Conservation (phyloP, 2,329 filamentous ascomycete genomes). For the Phialophora chinensis region DNA sequence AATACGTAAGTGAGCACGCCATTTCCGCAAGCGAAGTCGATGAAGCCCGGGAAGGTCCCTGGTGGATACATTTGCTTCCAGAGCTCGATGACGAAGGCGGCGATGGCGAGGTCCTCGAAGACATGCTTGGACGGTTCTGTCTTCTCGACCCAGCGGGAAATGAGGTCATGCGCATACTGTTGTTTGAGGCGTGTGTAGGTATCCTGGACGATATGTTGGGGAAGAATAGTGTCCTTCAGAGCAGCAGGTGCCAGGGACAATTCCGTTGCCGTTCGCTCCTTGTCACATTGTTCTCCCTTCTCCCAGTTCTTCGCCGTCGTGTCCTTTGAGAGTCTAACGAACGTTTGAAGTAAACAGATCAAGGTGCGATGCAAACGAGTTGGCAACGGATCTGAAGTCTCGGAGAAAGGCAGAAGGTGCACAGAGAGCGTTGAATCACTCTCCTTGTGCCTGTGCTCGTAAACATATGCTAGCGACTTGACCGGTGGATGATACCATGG, state of each 20-base stretch:
- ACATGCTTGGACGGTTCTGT: slow-evolving; percentile 92
- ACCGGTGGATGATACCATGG: slow-evolving; percentile 90
- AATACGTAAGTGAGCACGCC: slow-evolving; percentile 87
- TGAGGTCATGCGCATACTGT: slow-evolving; percentile 74
- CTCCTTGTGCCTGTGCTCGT: slow-evolving; percentile 43
- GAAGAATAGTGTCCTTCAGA: slow-evolving; percentile 79
- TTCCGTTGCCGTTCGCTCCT: slow-evolving; percentile 71
- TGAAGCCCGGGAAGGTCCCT: slow-evolving; percentile 78
- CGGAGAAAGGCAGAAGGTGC: slow-evolving; percentile 58
- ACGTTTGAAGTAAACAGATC: slow-evolving; percentile 46
- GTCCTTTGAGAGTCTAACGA: slow-evolving; percentile 45
- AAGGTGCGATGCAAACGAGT: slow-evolving; percentile 49
- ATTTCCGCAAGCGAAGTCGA: slow-evolving; percentile 96
- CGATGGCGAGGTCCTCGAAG: slow-evolving; percentile 90
- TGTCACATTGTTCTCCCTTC: slow-evolving; percentile 49
- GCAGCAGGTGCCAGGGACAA: slow-evolving; percentile 79
- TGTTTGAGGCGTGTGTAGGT: slow-evolving; percentile 81
- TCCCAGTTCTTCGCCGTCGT: slow-evolving; percentile 1
- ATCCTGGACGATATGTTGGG: slow-evolving; percentile 78
- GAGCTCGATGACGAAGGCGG: slow-evolving; percentile 88
- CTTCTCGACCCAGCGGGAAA: slow-evolving; percentile 79
- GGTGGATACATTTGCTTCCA: slow-evolving; percentile 81
- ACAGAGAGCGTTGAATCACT: slow-evolving; percentile 51
- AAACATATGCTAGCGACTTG: slow-evolving; percentile 72
- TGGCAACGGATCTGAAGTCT: slow-evolving; percentile 45